phyloP scores from a whole-genome alignment of 352 stramenopile genomes.

The Globisporangium viniferum region DNA sequence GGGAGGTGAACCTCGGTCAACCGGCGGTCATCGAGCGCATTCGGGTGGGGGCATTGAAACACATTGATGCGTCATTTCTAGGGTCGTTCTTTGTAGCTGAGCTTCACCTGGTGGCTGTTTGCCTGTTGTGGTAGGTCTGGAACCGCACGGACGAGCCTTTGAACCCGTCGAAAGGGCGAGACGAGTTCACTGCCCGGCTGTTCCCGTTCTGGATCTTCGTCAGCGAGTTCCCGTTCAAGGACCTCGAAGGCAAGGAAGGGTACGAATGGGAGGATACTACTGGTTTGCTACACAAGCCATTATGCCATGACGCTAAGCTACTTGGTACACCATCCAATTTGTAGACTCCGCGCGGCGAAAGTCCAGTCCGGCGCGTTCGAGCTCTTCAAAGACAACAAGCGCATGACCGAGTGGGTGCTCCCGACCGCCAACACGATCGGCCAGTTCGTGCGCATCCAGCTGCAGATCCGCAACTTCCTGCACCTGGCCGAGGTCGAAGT shows the following conservation, averaged over 20 bases:
- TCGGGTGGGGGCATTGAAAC: constrained; percentile 29
- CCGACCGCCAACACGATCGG: constrained; percentile 81
- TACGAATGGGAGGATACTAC: constrained; percentile 5
- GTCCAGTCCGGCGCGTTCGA: constrained; percentile 75
- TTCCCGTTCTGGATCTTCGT: constrained; percentile 94
- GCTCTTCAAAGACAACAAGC: constrained; percentile 70
- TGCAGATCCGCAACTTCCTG: constrained; percentile 88
- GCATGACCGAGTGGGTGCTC: constrained; percentile 87
- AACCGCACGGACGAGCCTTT: constrained; percentile 88
- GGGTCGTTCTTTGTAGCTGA: background rate
- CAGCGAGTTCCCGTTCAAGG: constrained; percentile 84
- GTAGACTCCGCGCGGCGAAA: constrained; percentile 77
- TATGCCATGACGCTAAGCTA: no score
- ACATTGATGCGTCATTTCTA: background rate
- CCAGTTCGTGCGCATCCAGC: constrained; percentile 83
- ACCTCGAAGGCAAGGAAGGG: constrained; percentile 74
- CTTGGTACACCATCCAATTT: background rate
- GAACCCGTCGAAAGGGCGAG: constrained; percentile 64
- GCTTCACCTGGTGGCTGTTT: background rate
- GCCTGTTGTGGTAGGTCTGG: constrained; percentile 48
- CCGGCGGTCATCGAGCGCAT: constrained; percentile 77
- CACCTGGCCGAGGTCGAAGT: constrained; percentile 91
- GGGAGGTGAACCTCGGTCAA: constrained; percentile 90
- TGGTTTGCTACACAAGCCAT: background rate
- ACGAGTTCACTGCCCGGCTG: constrained; percentile 79